Base-by-base conservation (phyloP, 805 yeast species). In the Saturnispora bothae region DNA sequence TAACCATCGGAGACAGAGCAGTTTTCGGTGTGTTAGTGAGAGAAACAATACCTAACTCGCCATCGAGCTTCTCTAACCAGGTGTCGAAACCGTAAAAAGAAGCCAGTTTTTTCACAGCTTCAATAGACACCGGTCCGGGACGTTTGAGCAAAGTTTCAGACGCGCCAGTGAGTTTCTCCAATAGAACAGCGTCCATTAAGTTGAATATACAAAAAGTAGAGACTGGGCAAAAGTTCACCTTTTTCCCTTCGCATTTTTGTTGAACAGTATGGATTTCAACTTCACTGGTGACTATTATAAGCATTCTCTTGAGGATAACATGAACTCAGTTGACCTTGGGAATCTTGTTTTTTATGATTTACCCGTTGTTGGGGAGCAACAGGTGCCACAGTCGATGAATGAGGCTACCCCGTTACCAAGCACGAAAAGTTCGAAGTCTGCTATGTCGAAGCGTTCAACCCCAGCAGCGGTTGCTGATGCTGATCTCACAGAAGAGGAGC, bases 71-170 rank as follows among this genome's bases (percentile, higher is more conserved):
- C 42, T 57, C 61, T 4, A 51, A 48, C 38, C 59, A 59, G 5
- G 63, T 59, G 33, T 60, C 64, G 40, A 61, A 61, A 2, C 64
- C 65, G 38, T 61, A 60, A n/a, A 57, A 52, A 33, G 56, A 56
- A 10, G 64, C 56, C 10, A 61, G 41, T 17, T 57, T 43, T 31
- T 57, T 55, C 39, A 61, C 56, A 5, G 62, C 58, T 9, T 52
- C 59, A 12, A 59, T 47, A 4, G 53, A 43, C 7, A 60, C 60
- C 5, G 46, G 46, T 2, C 64, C 65, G 3, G 65, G 65, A n/a
- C 62, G 44, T 38, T 56, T 57, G 20, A 49, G 43, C 9, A 61
- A 44, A 2, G 56, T 51, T 31, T 61, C 63, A 0, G 64, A 54
- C 13, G 59, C 53, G 37, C 48, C 45, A 1, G 57, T 50, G 14